Conservation (phyloP, 164 flowering plant genomes). For the Vitis rupestris region DNA sequence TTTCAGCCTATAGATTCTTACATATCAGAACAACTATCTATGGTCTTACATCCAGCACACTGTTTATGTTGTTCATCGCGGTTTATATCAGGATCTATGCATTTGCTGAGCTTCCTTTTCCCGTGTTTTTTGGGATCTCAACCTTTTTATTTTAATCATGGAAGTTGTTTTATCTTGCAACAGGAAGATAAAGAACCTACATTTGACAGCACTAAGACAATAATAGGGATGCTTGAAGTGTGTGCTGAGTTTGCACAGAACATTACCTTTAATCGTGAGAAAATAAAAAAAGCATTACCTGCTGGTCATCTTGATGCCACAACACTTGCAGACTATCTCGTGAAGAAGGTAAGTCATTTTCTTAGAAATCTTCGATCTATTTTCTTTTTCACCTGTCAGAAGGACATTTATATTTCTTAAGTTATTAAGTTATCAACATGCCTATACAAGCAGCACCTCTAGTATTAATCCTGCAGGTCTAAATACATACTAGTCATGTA, state of each 20-base stretch:
- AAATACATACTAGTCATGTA: no score
- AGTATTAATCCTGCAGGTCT: no score
- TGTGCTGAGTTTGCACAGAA: conserved; percentile 95
- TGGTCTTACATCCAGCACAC: no score
- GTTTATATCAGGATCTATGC: background rate
- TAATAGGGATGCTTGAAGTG: conserved; percentile 93
- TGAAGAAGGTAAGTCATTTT: conserved; percentile 67
- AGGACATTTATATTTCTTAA: background rate
- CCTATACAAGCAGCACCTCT: background rate
- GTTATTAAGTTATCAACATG: background rate
- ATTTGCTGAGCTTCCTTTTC: background rate
- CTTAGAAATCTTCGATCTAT: background rate
- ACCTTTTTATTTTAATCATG: background rate
- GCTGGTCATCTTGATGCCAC: conserved; percentile 99
- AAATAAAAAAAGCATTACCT: conserved; percentile 73
- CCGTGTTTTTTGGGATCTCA: background rate
- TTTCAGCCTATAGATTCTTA: background rate
- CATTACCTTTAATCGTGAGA: conserved; percentile 71
- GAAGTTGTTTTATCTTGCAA: conserved; percentile 6
- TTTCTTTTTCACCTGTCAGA: background rate
- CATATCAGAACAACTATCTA: no score
- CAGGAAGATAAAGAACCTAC: conserved; percentile 99
- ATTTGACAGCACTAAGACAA: conserved; percentile 86
- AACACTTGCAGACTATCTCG: conserved; percentile 97
- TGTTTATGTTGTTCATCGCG: no score